Evolutionary conservation across 164 flowering plant genomes (phyloP).

Genomic region (Warburgia ugandensis): DNA sequence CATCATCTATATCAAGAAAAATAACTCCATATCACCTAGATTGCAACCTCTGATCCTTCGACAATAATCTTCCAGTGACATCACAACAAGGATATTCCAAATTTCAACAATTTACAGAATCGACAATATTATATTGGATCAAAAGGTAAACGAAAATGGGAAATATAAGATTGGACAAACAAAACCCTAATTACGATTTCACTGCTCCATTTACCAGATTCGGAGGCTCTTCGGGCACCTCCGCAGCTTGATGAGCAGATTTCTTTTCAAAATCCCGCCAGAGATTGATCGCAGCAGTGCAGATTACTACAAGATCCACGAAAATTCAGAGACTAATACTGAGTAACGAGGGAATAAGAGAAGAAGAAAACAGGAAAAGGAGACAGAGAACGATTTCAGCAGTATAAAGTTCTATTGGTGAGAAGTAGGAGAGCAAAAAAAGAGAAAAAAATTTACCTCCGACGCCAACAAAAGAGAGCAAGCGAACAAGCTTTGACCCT

Average conservation of each 20-base stretch:
- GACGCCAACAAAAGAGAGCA: constrained; percentile 13
- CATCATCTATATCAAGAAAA: no score
- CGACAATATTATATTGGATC: no score
- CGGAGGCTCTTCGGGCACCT: constrained; percentile 3
- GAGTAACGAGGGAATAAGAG: neutral
- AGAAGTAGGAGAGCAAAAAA: no score
- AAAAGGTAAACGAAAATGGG: no score
- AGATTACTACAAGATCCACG: constrained; percentile 10
- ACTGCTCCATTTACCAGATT: constrained; percentile 8
- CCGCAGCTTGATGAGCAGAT: constrained; percentile 5
- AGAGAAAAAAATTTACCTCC: constrained; percentile 5
- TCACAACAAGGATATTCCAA: no score
- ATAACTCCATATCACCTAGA: no score
- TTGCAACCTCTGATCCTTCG: no score
- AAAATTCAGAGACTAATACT: neutral
- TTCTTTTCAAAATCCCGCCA: constrained; percentile 16
- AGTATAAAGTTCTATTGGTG: no score
- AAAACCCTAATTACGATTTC: constrained; percentile 2
- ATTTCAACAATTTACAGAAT: no score
- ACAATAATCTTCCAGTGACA: no score
- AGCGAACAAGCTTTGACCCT: constrained; percentile 11
- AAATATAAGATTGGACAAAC: no score
- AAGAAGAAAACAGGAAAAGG: neutral
- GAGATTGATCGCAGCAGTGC: constrained; percentile 18
- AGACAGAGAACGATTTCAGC: no score